phyloP scores from a whole-genome alignment of 192 early-diverging fungal species.

The Entomortierella parvispora region DNA sequence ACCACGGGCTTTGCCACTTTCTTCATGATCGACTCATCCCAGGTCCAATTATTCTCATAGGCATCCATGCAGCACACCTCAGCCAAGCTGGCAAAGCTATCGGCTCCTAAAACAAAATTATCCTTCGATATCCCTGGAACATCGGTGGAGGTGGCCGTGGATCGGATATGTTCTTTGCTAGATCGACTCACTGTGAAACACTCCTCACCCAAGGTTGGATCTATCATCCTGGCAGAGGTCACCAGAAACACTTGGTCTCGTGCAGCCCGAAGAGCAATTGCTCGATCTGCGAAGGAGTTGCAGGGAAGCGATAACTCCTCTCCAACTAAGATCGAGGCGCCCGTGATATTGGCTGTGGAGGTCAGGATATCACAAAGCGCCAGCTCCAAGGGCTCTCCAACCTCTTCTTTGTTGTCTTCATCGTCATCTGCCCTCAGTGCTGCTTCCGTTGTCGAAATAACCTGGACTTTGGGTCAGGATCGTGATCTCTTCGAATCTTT shows the following conservation, averaged over 20 bases:
- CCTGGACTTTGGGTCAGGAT: constrained; percentile 59
- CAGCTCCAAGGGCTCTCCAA: not conserved
- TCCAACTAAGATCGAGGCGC: not conserved
- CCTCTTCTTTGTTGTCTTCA: not conserved
- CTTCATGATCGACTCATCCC: too few relatives aligned
- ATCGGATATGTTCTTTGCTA: not conserved
- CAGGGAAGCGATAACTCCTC: not conserved
- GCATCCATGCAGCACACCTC: constrained; percentile 16
- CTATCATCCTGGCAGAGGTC: not conserved
- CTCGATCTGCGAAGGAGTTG: constrained; percentile 3
- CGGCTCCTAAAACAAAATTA: constrained; percentile 20
- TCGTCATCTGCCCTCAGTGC: not conserved
- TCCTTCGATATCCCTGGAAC: constrained; percentile 2
- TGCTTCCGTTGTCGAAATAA: constrained; percentile 11
- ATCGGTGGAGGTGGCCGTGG: not conserved
- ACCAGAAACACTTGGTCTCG: constrained; percentile 49
- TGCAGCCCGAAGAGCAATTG: constrained; percentile 32
- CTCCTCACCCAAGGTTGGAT: not conserved
- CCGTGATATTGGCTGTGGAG: constrained; percentile 12
- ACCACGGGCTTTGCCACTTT: not conserved
- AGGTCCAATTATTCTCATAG: constrained; percentile 11
- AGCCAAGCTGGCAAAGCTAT: constrained; percentile 29
- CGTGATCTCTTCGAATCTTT: constrained; percentile 60
- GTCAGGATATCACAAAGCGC: not conserved
- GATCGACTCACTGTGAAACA: constrained; percentile 10